Evolutionary conservation across 441 rosid genomes (phyloP), one percentile per base, ranked within the genome.

Genomic region (Hypseocharis bilobata): DNA sequence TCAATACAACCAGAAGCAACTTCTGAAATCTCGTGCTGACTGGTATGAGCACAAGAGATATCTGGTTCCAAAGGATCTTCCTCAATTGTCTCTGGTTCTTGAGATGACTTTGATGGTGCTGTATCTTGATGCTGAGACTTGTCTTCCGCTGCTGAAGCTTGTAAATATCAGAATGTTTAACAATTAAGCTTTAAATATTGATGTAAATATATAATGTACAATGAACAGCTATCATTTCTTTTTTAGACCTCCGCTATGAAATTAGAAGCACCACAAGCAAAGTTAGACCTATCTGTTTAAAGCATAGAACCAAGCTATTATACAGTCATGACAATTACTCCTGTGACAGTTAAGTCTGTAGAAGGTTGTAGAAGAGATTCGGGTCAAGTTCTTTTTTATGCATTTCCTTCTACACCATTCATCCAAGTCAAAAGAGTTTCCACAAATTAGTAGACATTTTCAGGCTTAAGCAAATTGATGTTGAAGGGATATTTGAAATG

Each of bases 101-200:
- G 70, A 20, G 77, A 52, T 56, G 76, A 40, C 60, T 75, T 82
- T 62, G 78, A 73, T 58, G 70, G 72, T 56, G 19, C 75, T 62
- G 76, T 14, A 59, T 88, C 92, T 74, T 81, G 82, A 22, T 76
- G 55, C 68, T 55, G 72, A 26, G 64, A 51, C 66, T 78, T 84
- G 4, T 89, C 95, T 75, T 86, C 92, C 19, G 76, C 83, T 56
- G 70, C 59, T 30, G 82, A 71, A 55, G 44, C 69, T 63, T 26
- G 60, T 17, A 70, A 36, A 6, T 7, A 49, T 38, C 14, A 51
- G 52, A 19, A 17, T 40, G 26, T 45, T 23, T 11, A 38, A 28
- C 1, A 2, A 28, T n/a, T 54, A 0, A 34, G 27, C 17, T 25
- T 2, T 25, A 4, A 25, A n/a, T 56, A 4, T 27, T 25, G n/a